phyloP scores from a whole-genome alignment of 257 asterid species.

The Coffea eugenioides region DNA sequence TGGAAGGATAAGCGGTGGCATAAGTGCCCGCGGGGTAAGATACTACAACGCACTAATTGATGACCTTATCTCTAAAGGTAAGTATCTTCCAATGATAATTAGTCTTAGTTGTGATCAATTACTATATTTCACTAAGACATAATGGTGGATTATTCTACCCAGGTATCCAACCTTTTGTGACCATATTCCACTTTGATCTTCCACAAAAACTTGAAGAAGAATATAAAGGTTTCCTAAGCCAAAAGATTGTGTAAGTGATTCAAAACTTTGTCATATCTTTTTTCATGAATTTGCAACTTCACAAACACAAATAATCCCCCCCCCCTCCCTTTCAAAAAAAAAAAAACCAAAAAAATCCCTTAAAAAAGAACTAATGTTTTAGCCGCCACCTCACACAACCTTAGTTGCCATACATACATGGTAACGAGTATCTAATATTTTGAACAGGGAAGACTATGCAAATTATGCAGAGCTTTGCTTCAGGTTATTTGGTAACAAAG shows the following conservation, averaged over 20 bases:
- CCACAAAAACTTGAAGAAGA: constrained; percentile 3
- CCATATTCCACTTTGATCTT: not conserved
- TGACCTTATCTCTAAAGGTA: not conserved
- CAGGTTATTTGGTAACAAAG: not conserved
- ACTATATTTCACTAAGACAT: not conserved
- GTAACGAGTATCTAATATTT: not conserved
- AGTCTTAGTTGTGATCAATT: no score
- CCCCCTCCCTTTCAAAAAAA: no score
- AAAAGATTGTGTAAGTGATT: not conserved
- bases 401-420: no score
- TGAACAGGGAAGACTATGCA: not conserved
- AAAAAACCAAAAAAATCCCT: no score
- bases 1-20: not conserved
- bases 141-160: not conserved
- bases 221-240: not conserved
- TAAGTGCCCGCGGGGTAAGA: not conserved
- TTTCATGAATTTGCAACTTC: not conserved
- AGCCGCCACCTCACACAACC: no score
- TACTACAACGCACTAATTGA: not conserved
- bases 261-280: not conserved
- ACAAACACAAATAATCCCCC: not conserved
- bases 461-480: not conserved
- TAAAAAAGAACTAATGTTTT: no score
- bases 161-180: not conserved
- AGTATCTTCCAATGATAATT: not conserved